Evolutionary conservation across 2,329 filamentous ascomycete species (phyloP), one percentile per base, ranked within the genome.

Genomic region (Curvularia sp.): DNA sequence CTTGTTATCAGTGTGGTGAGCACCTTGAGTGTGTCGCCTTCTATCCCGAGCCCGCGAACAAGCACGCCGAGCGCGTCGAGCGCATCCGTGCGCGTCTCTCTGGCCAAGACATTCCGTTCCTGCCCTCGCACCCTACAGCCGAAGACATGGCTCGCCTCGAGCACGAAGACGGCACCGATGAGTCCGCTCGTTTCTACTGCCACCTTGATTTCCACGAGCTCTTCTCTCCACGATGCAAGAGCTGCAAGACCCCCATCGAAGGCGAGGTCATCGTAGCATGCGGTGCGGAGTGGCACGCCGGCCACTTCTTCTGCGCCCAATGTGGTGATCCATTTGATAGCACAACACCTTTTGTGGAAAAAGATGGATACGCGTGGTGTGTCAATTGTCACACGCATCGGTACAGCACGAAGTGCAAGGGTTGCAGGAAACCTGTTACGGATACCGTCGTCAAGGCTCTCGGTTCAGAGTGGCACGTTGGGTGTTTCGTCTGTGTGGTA

Each of bases 261-360:
- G 93, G 93, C 42, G 93, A 98, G 78, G 92, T 98, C 66, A 89
- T 97, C 31, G 89, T 97, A 13, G 95, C 95, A 1, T 92, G 96
- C 56, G 95, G 95, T 1, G 87, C 89, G n/a, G 93, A 97, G 79
- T 99, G 92, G 91, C 95, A 99, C 77, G 91, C 91, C 53, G 95
- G 95, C 0, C 95, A 99, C 79, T 99, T 99, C 81, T 99, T 99
- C 85, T 99, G 95, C 74, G 95, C 95, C 42, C 93, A 99, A 82
- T 99, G 95, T 75, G 95, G 95, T 66, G 94, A 99, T 80, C 86
- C 87, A 0, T 89, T 89, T 65, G 83, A 85, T 62, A 78, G 81
- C 0, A 77, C 75, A 3, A 88, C 83, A 9, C 94, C 95, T 0
- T 99, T 99, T 75, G 92, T 99, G 55, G 95, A 99, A 76, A 97